Conservation (phyloP, 164 flowering plant species). For the Tetrastigma voinierianum region DNA sequence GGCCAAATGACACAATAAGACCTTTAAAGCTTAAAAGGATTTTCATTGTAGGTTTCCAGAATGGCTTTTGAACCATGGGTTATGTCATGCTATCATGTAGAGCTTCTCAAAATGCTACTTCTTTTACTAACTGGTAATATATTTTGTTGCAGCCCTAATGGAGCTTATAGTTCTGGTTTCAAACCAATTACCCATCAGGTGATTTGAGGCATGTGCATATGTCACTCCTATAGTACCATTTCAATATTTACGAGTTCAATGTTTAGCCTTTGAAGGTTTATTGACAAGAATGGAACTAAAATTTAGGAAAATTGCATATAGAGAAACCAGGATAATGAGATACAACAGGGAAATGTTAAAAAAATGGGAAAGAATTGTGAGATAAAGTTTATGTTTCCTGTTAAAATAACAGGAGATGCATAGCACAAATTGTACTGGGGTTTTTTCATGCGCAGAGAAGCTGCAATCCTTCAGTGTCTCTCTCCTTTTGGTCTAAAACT, state of each 20-base stretch:
- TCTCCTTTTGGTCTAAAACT: too few species aligned
- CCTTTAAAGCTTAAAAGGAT: too few species aligned
- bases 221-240: constrained; percentile 12
- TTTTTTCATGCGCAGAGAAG: too few species aligned
- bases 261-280: constrained; percentile 5
- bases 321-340: too few species aligned
- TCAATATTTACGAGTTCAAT: constrained; percentile 9
- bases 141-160: constrained; percentile 84
- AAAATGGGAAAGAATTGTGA: too few species aligned
- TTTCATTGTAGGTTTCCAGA: background rate
- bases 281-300: background rate
- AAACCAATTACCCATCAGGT: constrained; percentile 97
- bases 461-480: too few species aligned
- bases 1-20: too few species aligned
- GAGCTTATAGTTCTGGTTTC: constrained; percentile 96
- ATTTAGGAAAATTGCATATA: too few species aligned
- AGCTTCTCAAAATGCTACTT: background rate
- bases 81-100: background rate
- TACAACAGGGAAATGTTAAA: too few species aligned
- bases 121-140: background rate
- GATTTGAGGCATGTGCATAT: constrained; percentile 57
- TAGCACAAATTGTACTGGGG: too few species aligned
- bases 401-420: too few species aligned
- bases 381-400: too few species aligned
- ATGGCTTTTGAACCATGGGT: background rate